Conservation (phyloP, 163 green algal genomes). For the Scenedesmus sp. region DNA sequence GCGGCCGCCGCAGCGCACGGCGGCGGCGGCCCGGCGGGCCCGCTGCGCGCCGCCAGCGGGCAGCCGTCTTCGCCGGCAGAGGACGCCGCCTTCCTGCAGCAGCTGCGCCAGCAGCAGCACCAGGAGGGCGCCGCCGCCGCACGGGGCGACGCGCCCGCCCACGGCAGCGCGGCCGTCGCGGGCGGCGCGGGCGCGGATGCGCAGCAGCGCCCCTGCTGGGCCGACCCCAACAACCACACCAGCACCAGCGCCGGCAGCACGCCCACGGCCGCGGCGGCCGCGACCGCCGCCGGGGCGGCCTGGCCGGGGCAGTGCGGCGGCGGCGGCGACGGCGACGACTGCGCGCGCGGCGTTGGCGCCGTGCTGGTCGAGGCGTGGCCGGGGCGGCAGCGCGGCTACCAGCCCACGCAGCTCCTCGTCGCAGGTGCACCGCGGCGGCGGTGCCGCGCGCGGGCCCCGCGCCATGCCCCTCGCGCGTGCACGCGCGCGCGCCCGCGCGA, state of each 20-base stretch:
- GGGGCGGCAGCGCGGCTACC: constrained; percentile 31
- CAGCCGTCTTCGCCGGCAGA: too few species aligned
- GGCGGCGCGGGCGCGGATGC: too few species aligned
- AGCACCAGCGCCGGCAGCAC: background rate
- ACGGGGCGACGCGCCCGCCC: too few species aligned
- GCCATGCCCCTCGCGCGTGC: too few species aligned
- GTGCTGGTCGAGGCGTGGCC: constrained; percentile 15
- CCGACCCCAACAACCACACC: background rate
- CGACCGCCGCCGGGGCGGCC: too few species aligned
- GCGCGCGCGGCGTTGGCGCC: background rate
- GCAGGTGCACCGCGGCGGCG: constrained; percentile 16
- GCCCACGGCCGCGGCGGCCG: too few species aligned
- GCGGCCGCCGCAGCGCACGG: background rate
- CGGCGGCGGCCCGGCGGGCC: too few species aligned
- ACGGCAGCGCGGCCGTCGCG: too few species aligned
- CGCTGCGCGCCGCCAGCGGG: too few species aligned
- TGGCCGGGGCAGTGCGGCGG: background rate
- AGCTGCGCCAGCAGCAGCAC: constrained; percentile 17
- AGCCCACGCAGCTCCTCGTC: constrained; percentile 24
- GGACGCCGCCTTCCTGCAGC: background rate
- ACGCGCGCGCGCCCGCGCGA: too few species aligned
- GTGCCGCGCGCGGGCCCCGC: too few species aligned
- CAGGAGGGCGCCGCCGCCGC: background rate
- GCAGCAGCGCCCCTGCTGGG: background rate
- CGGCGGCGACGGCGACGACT: constrained; percentile 7